Evolutionary conservation across 176 grass and related monocot genomes (phyloP).

Genomic region (Canna indica): DNA sequence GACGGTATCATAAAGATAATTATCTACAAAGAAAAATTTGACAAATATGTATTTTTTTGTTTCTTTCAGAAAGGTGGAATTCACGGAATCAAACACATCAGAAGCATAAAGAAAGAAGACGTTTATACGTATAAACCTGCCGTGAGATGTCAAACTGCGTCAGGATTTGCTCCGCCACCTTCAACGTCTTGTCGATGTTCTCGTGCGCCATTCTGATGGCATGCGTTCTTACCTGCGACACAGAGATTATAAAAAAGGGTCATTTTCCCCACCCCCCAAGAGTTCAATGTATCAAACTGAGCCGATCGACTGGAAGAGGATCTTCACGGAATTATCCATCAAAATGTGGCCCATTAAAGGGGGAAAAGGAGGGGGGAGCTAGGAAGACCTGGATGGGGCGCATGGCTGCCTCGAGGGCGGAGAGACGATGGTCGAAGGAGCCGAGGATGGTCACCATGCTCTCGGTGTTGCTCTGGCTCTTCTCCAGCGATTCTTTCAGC

Average conservation of each 20-base stretch:
- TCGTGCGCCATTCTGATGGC: constrained; percentile 82
- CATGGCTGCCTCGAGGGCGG: constrained; percentile 79
- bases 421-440: constrained; percentile 91
- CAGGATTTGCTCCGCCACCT: constrained; percentile 59
- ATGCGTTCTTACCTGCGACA: constrained; percentile 61
- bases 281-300: not conserved
- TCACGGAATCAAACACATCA: not conserved
- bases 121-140: constrained; percentile 26
- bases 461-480: constrained; percentile 71
- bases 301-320: not conserved
- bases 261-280: not conserved
- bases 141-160: constrained; percentile 61
- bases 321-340: not conserved
- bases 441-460: constrained; percentile 79
- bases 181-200: constrained; percentile 75
- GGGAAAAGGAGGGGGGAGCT: not conserved
- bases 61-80: too few relatives aligned
- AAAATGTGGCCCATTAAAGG: not conserved
- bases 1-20: not conserved
- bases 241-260: not conserved
- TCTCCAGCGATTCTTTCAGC: constrained; percentile 54
- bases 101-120: not conserved
- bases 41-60: too few relatives aligned
- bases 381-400: constrained; percentile 59
- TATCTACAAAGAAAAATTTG: not conserved